Base-by-base conservation (phyloP, 768 basidiomycete genomes). In the Collybiopsis luxurians region DNA sequence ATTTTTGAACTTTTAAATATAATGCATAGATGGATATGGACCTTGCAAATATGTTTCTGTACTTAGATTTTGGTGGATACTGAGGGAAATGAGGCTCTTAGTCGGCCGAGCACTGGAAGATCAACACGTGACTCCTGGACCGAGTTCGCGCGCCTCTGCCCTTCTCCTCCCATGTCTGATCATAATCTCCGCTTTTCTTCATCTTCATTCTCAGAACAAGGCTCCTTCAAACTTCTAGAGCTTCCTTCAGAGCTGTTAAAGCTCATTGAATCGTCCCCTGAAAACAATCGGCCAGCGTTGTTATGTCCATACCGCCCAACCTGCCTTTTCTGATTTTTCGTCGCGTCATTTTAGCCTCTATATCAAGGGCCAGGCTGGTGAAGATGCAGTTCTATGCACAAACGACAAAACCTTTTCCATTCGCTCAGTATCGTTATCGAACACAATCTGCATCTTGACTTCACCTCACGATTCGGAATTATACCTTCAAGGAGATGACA, bases 371-470 rank as follows among this genome's bases (percentile, higher is more conserved):
- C 75, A 85, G 43, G 70, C 83, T 1, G 79, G 80, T 27, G 95
- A 98, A 62, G 89, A 95, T 63, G 96, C 95, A 0, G 94, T 97
- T 0, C 73, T 96, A 9, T 98, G 96, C 69, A 96, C 95, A 0
- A 63, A 76, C 0, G 79, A 86, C 56, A 85, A 82, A 67, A 98
- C 96, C 0, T 99, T 89, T 67, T 66, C 81, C 2, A 73, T 98
- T 26, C 86, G 95, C 55, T 89, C 94, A 0, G 87, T 98, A n/a
- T 79, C 80, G 9, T 75, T 97, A 46, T 97, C 95, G 17, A 98
- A 98, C 69, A 87, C 93, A 0, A 73, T 95, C 31, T 75, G 95
- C 12, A 81, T 98, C 43, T 77, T 90, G 58, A 85, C 85, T 2
- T 74, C 84, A 17, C 72, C 77, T 2, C 72, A 38, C 61, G 63